phyloP scores from a whole-genome alignment of 2,329 filamentous ascomycete species.

The Huntiella moniliformis region DNA sequence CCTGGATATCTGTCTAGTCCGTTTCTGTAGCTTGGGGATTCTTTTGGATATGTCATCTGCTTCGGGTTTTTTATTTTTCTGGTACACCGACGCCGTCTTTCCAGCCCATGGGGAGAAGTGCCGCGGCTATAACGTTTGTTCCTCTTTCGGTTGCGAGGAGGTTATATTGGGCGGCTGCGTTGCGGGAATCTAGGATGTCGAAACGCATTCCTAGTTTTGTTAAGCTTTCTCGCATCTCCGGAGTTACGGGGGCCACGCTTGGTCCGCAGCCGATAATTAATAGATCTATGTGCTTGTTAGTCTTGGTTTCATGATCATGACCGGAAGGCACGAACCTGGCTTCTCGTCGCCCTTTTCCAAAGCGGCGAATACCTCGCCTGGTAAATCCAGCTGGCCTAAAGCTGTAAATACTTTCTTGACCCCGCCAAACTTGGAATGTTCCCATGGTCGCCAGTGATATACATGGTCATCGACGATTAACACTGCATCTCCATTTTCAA shows the following conservation, averaged over 20 bases:
- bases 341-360: constrained; percentile 69
- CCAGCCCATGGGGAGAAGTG: constrained; percentile 75
- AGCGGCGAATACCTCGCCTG: constrained; percentile 51
- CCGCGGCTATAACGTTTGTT: constrained; percentile 66
- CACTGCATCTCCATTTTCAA: constrained; percentile 50
- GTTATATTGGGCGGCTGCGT: constrained; percentile 90
- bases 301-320: constrained; percentile 3
- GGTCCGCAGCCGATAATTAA: constrained; percentile 76
- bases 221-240: constrained; percentile 52
- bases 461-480: constrained; percentile 73
- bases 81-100: constrained; percentile 35
- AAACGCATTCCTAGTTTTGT: constrained; percentile 64
- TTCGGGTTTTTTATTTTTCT: background rate
- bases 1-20: too few relatives aligned
- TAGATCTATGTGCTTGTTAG: constrained; percentile 38
- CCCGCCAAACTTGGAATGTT: constrained; percentile 16
- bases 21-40: too few relatives aligned
- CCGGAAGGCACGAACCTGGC: constrained; percentile 44
- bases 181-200: constrained; percentile 79
- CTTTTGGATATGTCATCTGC: too few relatives aligned
- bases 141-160: constrained; percentile 86
- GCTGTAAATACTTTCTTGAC: constrained; percentile 42
- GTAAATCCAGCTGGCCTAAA: constrained; percentile 67
- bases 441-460: constrained; percentile 78
- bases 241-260: constrained; percentile 56